Evolutionary conservation across 2,329 filamentous ascomycete genomes (phyloP).

Genomic region (Leptographium wingfieldii): DNA sequence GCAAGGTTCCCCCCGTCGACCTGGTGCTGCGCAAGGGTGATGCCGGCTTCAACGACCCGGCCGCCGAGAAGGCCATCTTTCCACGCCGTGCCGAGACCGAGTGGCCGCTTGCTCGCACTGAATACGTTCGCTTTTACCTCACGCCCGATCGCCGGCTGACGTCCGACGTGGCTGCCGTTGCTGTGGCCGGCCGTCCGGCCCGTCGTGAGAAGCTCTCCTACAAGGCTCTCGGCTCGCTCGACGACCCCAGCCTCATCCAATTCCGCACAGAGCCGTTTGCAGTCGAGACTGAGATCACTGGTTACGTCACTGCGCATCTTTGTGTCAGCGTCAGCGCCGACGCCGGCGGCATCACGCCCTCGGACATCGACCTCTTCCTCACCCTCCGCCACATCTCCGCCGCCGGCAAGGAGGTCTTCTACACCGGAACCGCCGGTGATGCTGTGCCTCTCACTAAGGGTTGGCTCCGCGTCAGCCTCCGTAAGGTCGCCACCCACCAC

Average conservation of each 20-base stretch:
- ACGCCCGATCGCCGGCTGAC: slow-evolving; percentile 30
- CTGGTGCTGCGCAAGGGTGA: slow-evolving; percentile 53
- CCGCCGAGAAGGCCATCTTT: slow-evolving; percentile 47
- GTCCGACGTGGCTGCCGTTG: slow-evolving; percentile 3
- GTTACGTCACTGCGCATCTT: slow-evolving; percentile 51
- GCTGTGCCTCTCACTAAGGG: slow-evolving; percentile 50
- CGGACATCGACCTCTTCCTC: slow-evolving; percentile 51
- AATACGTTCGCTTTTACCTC: slow-evolving; percentile 50
- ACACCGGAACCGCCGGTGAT: slow-evolving; percentile 54
- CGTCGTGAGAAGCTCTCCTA: slow-evolving; percentile 32
- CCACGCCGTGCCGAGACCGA: slow-evolving; percentile 41
- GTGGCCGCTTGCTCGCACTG: slow-evolving; percentile 55
- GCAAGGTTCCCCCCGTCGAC: slow-evolving; percentile 47
- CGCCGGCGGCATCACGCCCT: slow-evolving; percentile 23
- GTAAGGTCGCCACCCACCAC: slow-evolving; percentile 38
- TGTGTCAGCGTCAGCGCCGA: slow-evolving; percentile 44
- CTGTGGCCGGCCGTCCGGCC: no score
- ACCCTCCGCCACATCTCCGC: slow-evolving; percentile 47
- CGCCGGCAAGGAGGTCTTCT: slow-evolving; percentile 43
- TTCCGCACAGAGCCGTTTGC: slow-evolving; percentile 47
- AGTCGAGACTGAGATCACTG: slow-evolving; percentile 56
- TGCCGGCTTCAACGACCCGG: slow-evolving; percentile 52
- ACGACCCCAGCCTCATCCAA: slow-evolving; percentile 33
- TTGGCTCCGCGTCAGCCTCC: slow-evolving; percentile 46
- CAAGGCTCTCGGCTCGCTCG: slow-evolving; percentile 43